Percentiles rank a stretch among this genome's conserved stretches.
Conservation (phyloP, 208 protist species). For the Herpetomonas samuelpessoai region DNA sequence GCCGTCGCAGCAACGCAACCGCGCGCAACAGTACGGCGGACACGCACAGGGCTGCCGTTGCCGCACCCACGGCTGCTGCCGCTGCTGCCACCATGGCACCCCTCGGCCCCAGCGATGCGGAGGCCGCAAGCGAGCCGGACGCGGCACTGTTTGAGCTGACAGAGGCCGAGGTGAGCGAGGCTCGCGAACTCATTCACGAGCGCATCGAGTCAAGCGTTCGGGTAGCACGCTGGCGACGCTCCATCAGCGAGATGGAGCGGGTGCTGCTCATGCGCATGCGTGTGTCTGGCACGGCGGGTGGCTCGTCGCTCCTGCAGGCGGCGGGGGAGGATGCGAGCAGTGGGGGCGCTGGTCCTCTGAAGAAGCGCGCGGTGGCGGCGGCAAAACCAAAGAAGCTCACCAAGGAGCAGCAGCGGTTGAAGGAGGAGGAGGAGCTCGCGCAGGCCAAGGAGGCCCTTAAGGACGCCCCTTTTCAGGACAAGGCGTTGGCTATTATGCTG, state of each 20-base stretch:
- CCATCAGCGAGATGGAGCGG: conserved; percentile 75
- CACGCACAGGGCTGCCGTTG: not conserved
- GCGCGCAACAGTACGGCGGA: not conserved
- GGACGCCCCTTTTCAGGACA: conserved; percentile 77
- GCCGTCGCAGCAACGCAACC: conserved; percentile 1
- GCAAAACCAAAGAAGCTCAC: conserved; percentile 62
- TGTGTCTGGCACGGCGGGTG: conserved; percentile 2
- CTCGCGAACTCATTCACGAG: conserved; percentile 55
- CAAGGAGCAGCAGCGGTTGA: conserved; percentile 60
- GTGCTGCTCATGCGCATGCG: conserved; percentile 66
- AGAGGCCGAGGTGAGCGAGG: conserved; percentile 51
- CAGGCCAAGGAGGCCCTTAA: conserved; percentile 50
- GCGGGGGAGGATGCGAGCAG: not conserved
- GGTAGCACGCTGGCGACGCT: conserved; percentile 38
- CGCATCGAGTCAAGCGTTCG: conserved; percentile 50
- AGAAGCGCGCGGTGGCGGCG: conserved; percentile 20
- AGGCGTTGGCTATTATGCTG: conserved; percentile 84
- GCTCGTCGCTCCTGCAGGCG: conserved; percentile 17
- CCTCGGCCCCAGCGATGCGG: not conserved
- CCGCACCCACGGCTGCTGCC: not conserved
- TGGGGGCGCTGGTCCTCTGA: conserved; percentile 10
- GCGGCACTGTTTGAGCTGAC: conserved; percentile 36
- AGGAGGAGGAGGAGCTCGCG: conserved; percentile 69
- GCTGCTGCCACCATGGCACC: conserved; percentile 15
- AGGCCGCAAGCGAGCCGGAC: conserved; percentile 11